Percentiles rank a stretch among this genome's conserved stretches.
These are phyloP conservation scores for Gastrodia elata DNA, from an alignment of 106 monocot species.

Conservation along the genomic window DNA sequence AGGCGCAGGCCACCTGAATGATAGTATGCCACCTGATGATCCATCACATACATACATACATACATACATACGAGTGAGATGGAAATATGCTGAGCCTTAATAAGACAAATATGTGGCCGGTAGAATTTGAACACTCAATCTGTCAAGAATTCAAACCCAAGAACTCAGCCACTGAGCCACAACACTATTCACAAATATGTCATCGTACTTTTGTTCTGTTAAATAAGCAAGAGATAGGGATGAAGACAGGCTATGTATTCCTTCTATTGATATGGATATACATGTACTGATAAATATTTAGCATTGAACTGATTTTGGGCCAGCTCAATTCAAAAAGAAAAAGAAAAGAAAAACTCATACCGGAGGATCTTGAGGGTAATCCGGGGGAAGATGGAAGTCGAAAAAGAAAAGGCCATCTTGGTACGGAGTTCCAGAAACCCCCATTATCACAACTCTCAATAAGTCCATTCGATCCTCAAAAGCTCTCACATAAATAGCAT, in stretches of 20 bases:
- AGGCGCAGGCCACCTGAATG: conserved; percentile 91
- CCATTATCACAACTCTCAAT: conserved; percentile 84
- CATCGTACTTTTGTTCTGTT: too few relatives aligned
- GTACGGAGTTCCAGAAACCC: conserved; percentile 92
- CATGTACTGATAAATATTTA: too few relatives aligned
- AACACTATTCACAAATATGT: not conserved
- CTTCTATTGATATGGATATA: too few relatives aligned
- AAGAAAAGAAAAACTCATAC: conserved; percentile 22
- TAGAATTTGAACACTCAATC: too few relatives aligned
- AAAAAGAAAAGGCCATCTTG: conserved; percentile 99
- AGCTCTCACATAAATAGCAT: conserved; percentile 83
- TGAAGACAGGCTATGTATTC: too few relatives aligned
- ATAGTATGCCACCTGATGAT: conserved; percentile 74
- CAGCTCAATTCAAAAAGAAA: not conserved
- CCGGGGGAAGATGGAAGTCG: conserved; percentile 75
- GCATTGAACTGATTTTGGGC: too few relatives aligned
- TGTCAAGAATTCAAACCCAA: too few relatives aligned
- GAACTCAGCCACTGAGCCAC: too few relatives aligned
- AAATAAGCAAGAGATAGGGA: too few relatives aligned
- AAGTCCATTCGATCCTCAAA: conserved; percentile 97
- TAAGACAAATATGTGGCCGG: too few relatives aligned
- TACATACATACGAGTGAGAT: too few relatives aligned
- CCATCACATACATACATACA: conserved; percentile 8
- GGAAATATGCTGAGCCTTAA: too few relatives aligned
- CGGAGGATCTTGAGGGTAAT: conserved; percentile 92